Conservation (phyloP, 179 eudicot species). For the Patellifolia procumbens region DNA sequence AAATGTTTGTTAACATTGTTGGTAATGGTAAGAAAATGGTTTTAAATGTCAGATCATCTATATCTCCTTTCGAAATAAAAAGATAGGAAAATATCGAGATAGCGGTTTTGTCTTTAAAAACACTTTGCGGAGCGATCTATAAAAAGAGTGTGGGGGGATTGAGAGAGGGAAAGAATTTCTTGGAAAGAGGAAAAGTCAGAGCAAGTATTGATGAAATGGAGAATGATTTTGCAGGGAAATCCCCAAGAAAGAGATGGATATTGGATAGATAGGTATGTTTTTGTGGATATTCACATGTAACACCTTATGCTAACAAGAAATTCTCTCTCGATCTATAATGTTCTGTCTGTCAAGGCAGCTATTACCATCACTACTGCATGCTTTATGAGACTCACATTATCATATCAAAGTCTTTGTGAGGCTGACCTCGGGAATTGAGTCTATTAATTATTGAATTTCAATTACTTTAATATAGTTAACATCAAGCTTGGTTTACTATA, state of each 20-base stretch:
- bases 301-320: constrained; percentile 4
- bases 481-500: no score
- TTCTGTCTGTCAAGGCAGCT: constrained; percentile 40
- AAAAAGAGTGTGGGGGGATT: no score
- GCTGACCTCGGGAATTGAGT: constrained; percentile 25
- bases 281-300: constrained; percentile 18
- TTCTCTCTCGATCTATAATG: no score
- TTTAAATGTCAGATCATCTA: no score
- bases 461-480: background rate
- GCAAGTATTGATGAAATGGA: background rate
- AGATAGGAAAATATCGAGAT: no score
- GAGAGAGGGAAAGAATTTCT: no score
- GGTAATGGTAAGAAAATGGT: background rate
- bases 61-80: no score
- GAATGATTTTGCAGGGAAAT: background rate
- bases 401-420: constrained; percentile 21
- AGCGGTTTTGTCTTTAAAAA: no score
- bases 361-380: constrained; percentile 26
- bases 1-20: background rate
- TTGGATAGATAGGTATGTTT: constrained; percentile 45
- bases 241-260: constrained; percentile 19
- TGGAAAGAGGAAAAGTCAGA: no score
- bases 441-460: constrained; percentile 17
- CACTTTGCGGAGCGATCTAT: no score
- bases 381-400: constrained; percentile 31